Evolutionary conservation across 306 rosid species (phyloP).

Genomic region (Glycyrrhiza uralensis): DNA sequence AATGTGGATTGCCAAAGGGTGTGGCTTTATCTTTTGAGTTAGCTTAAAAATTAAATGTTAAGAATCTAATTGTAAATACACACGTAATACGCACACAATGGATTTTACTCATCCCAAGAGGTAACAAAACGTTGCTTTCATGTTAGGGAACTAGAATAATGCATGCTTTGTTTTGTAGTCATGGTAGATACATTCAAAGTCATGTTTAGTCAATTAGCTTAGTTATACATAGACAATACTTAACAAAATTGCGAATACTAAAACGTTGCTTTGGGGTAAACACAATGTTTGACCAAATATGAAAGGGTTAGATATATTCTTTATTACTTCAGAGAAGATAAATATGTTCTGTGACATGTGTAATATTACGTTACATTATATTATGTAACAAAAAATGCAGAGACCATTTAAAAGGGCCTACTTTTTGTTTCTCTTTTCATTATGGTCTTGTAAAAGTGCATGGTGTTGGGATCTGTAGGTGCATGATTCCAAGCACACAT

Average conservation of each 20-base stretch:
- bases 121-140: neutral
- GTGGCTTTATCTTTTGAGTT: neutral
- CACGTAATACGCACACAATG: neutral
- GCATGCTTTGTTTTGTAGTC: no score
- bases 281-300: no score
- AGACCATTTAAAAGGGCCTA: neutral
- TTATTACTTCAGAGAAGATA: no score
- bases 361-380: no score
- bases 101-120: neutral
- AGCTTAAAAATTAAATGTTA: neutral
- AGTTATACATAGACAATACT: no score
- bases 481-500: neutral
- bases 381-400: neutral
- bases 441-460: neutral
- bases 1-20: neutral
- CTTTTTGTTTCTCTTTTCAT: neutral
- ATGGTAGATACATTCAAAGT: no score
- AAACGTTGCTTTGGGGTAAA: no score
- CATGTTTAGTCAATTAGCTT: no score
- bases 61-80: neutral
- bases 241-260: no score
- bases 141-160: neutral
- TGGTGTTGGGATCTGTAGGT: neutral
- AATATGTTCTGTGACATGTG: neutral
- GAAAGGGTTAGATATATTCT: no score